phyloP scores from a whole-genome alignment of 2,329 filamentous ascomycete genomes.

The Trichoderma brevicompactum region DNA sequence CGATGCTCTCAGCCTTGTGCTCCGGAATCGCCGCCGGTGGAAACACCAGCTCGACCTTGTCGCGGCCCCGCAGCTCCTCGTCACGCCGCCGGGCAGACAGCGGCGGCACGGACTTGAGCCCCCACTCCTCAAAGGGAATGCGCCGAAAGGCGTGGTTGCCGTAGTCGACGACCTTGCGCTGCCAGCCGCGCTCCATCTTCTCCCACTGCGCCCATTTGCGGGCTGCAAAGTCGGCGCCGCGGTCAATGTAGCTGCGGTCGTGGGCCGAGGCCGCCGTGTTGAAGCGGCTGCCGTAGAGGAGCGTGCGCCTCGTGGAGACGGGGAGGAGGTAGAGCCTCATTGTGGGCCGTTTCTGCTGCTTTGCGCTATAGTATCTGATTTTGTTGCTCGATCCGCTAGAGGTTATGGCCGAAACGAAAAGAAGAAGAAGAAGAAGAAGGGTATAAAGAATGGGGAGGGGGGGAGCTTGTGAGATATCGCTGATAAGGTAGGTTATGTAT shows the following conservation, averaged over 20 bases:
- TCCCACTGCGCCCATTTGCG: conserved; percentile 87
- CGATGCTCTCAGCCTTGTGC: conserved; percentile 65
- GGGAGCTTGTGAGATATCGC: too few relatives aligned
- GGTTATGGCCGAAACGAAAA: neutral
- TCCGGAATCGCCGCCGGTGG: conserved; percentile 71
- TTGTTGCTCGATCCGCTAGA: too few relatives aligned
- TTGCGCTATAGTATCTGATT: too few relatives aligned
- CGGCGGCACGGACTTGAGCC: conserved; percentile 89
- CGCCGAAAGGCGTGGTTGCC: conserved; percentile 84
- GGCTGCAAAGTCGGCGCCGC: conserved; percentile 70
- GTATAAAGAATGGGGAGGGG: neutral
- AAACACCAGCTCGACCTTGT: conserved; percentile 75
- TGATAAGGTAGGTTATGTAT: too few relatives aligned
- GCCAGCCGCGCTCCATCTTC: conserved; percentile 81
- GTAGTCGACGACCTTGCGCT: conserved; percentile 81
- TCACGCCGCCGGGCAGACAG: conserved; percentile 68
- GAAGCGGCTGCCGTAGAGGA: conserved; percentile 88
- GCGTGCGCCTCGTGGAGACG: conserved; percentile 85
- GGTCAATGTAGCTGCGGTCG: conserved; percentile 64
- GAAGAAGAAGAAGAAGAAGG: neutral
- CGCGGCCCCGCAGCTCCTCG: conserved; percentile 65
- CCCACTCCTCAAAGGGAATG: conserved; percentile 98
- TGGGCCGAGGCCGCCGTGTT: conserved; percentile 54
- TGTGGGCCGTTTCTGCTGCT: neutral
- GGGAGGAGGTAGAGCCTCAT: conserved; percentile 97